phyloP scores from a whole-genome alignment of 495 filamentous ascomycete species.

The Tuber microsphaerosporum region DNA sequence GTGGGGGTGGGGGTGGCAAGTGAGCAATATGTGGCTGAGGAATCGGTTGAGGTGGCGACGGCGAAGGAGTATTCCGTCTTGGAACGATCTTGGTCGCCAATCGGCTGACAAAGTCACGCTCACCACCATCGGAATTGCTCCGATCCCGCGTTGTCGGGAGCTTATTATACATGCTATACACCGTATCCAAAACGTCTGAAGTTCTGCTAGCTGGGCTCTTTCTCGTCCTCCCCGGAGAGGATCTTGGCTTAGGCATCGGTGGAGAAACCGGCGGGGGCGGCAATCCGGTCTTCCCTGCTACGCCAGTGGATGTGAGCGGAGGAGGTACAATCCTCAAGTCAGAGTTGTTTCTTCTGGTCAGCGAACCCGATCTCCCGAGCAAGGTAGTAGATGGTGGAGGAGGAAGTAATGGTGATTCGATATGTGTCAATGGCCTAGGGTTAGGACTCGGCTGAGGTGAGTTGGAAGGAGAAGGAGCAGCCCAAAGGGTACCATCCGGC shows the following conservation, averaged over 20 bases:
- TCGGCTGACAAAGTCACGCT: conserved; percentile 3
- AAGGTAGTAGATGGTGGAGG: background rate
- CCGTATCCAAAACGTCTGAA: conserved; percentile 1
- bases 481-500: background rate
- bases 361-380: background rate
- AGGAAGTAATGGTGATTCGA: background rate
- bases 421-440: background rate
- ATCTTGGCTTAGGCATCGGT: background rate
- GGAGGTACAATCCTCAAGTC: conserved; percentile 8
- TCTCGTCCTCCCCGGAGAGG: background rate
- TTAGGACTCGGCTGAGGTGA: background rate
- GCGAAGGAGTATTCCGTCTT: conserved; percentile 2
- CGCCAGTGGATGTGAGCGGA: background rate
- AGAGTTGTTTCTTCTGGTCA: background rate
- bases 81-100: background rate
- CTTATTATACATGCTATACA: conserved; percentile 2
- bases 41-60: background rate
- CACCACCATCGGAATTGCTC: background rate
- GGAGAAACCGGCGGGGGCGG: background rate
- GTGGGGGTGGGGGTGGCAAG: background rate
- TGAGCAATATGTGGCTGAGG: background rate
- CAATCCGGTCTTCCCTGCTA: background rate
- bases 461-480: background rate
- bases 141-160: background rate
- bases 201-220: background rate